phyloP scores from a whole-genome alignment of 140 eudicot genomes.

The Senecio squalidus region DNA sequence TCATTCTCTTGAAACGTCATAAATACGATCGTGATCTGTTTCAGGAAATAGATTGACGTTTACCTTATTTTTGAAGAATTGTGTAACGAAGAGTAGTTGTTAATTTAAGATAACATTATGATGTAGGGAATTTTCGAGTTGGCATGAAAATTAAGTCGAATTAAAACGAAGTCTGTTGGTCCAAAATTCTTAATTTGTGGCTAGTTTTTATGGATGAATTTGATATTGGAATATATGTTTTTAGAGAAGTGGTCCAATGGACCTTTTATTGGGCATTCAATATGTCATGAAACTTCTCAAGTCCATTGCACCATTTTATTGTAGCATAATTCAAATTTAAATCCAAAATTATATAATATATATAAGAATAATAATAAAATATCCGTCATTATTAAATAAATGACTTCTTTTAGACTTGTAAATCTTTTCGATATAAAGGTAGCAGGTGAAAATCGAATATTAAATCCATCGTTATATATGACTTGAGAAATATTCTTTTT shows the following conservation, averaged over 20 bases:
- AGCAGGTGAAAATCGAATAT: too few species aligned
- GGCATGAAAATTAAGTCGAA: conserved; percentile 22
- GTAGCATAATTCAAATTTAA: neutral
- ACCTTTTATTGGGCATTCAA: conserved; percentile 9
- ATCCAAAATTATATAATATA: too few species aligned
- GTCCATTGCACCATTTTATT: neutral
- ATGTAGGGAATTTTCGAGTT: conserved; percentile 25
- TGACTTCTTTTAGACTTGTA: too few species aligned
- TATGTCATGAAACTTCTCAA: neutral
- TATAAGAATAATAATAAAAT: too few species aligned
- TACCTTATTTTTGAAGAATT: conserved; percentile 16
- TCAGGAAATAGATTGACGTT: conserved; percentile 8
- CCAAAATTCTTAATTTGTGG: conserved; percentile 5
- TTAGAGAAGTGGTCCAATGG: conserved; percentile 23
- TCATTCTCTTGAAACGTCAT: conserved; percentile 11
- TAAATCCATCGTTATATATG: too few species aligned
- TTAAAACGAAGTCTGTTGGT: conserved; percentile 5
- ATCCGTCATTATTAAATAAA: too few species aligned
- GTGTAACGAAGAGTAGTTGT: conserved; percentile 23
- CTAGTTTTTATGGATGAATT: conserved; percentile 5
- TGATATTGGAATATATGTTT: conserved; percentile 13
- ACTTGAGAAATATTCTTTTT: too few species aligned
- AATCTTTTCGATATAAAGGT: too few species aligned
- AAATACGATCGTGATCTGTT: conserved; percentile 19
- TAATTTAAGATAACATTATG: conserved; percentile 21